Evolutionary conservation across 129 eudicot species (phyloP).

Genomic region (Cynara cardunculus): DNA sequence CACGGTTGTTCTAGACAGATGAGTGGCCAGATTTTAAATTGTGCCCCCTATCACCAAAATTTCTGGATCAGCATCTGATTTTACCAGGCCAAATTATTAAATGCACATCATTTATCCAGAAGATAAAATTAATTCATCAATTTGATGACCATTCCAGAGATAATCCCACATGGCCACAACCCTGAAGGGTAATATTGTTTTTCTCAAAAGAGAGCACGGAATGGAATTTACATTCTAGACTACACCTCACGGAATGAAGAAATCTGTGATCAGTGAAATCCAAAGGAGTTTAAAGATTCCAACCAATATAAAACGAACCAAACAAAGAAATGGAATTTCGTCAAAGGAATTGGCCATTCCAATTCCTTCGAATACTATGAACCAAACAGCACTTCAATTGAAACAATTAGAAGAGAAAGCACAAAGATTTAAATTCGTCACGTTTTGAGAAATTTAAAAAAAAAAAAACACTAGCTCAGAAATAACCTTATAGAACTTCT

Average conservation of each 20-base stretch:
- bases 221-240: not conserved
- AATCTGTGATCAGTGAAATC: not conserved
- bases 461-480: conserved; percentile 38
- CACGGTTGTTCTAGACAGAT: no score
- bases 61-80: not conserved
- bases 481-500: conserved; percentile 35
- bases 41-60: not conserved
- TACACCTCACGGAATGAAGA: not conserved
- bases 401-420: not conserved
- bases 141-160: not conserved
- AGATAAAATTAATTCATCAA: not conserved
- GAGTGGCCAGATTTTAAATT: no score
- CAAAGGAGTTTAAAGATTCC: not conserved
- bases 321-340: not conserved
- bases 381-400: not conserved
- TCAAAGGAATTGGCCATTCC: not conserved
- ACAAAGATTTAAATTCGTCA: not conserved
- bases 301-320: not conserved
- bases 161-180: not conserved
- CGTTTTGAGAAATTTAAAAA: not conserved
- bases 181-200: not conserved
- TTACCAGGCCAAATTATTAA: not conserved
- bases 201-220: not conserved
- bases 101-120: not conserved
- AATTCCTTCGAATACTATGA: not conserved